Evolutionary conservation across 2,329 filamentous ascomycete species (phyloP).

Genomic region (Colletotrichum sp.): DNA sequence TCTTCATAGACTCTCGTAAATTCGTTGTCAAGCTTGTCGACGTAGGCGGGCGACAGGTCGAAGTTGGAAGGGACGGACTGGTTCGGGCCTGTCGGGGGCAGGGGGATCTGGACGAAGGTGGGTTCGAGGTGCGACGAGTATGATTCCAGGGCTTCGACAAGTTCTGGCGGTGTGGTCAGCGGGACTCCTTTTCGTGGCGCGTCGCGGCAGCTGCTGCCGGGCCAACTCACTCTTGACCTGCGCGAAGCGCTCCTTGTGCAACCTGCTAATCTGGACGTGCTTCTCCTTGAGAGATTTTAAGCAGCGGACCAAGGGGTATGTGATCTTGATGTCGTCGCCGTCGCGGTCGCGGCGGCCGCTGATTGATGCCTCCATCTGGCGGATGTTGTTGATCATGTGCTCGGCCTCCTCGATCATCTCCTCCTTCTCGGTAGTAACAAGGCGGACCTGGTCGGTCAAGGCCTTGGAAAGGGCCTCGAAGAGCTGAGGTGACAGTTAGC

Average conservation of each 20-base stretch:
- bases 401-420: conserved; percentile 89
- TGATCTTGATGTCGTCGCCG: conserved; percentile 74
- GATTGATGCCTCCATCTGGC: conserved; percentile 91
- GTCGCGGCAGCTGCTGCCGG: background rate
- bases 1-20: conserved; percentile 97
- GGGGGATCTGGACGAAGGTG: conserved; percentile 81
- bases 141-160: conserved; percentile 90
- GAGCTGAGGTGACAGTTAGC: conserved; percentile 59
- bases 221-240: conserved; percentile 85
- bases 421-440: conserved; percentile 88
- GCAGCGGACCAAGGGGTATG: conserved; percentile 83
- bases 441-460: conserved; percentile 85
- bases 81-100: conserved; percentile 82
- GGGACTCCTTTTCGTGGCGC: background rate
- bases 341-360: conserved; percentile 76
- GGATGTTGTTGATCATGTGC: conserved; percentile 82
- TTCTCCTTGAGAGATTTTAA: conserved; percentile 85
- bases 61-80: conserved; percentile 82
- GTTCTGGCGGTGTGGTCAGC: conserved; percentile 60
- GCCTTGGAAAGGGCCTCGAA: conserved; percentile 92
- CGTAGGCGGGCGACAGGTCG: conserved; percentile 90
- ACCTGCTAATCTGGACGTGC: conserved; percentile 76
- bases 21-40: conserved; percentile 84
- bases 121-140: conserved; percentile 96
- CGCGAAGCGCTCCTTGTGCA: conserved; percentile 91